Evolutionary conservation across 129 eudicot species (phyloP), one percentile per base, ranked within the genome.

Genomic region (Silybum marianum): DNA sequence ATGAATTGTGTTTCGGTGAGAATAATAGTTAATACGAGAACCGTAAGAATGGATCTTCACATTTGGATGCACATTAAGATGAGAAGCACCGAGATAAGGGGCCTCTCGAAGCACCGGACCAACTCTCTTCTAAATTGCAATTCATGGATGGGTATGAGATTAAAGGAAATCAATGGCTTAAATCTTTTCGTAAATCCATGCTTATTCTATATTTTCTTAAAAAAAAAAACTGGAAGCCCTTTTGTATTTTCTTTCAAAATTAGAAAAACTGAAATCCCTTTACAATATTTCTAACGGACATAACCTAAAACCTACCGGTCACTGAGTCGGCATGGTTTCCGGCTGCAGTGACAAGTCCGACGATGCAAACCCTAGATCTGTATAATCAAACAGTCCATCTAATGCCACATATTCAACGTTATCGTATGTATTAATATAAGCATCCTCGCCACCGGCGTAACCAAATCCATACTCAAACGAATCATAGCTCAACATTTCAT

Each of bases 371-470:
- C 81, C 88, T 25, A 71, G 3, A 86, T 91, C 91, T 32, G 91
- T 77, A 77, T 86, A 80, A 80, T 89, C 97, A 78, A 91, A 89
- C 73, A 89, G 67, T 62, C 93, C 97, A 69, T 91, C 93, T 13
- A 89, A 23, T n/a, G 87, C 81, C 85, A 85, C 88, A 48, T 78
- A 89, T 62, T 85, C 91, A 9, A 77, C 76, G 73, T 22, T 46
- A 23, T 54, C 78, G 40, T 24, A 12, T 4, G 72, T 3, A 63
- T 24, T 14, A 22, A 65, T 30, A 12, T 24, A 38, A 18, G 24
- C 18, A 44, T 62, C n/a, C n/a, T n/a, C 67, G 39, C 10, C 62
- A 24, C 42, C 84, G 36, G 32, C 70, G 36, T 81, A 86, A 24
- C 66, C 86, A 11, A 83, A 58, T 40, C 89, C 90, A 67, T 76